Evolutionary conservation across 1,284 basidiomycete species (phyloP).

Genomic region (Binderoboletus segoi): DNA sequence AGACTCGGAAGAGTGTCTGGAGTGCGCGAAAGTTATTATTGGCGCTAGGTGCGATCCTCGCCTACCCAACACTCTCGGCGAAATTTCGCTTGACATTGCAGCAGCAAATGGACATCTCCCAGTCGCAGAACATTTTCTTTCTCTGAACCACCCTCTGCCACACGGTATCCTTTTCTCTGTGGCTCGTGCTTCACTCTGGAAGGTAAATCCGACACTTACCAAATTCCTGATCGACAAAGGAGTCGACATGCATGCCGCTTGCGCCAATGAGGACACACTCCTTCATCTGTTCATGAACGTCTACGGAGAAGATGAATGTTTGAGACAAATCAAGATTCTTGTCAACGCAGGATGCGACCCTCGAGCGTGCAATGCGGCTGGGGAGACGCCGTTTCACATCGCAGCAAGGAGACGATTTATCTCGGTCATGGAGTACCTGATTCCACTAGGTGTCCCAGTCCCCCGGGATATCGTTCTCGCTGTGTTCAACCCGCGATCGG

Average conservation of each 20-base stretch:
- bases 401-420: not conserved
- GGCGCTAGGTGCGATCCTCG: constrained; percentile 1
- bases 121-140: not conserved
- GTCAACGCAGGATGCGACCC: constrained; percentile 12
- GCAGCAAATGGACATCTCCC: not conserved
- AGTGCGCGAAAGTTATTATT: not conserved
- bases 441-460: not conserved
- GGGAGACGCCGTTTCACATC: not conserved
- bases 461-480: not conserved
- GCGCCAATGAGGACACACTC: not conserved
- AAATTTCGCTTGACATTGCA: not conserved
- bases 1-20: not conserved
- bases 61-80: not conserved
- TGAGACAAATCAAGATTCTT: not conserved
- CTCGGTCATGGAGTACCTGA: constrained; percentile 9
- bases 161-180: not conserved
- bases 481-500: too few relatives aligned
- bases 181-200: too few relatives aligned
- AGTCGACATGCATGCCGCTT: not conserved
- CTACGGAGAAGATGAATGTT: not conserved
- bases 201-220: not conserved
- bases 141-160: not conserved
- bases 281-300: not conserved
- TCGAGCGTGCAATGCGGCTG: not conserved
- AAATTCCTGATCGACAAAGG: constrained; percentile 10